These are phyloP conservation scores for Setaria italica DNA, from an alignment of 202 grass and related monocot genomes.

Conservation along the genomic window DNA sequence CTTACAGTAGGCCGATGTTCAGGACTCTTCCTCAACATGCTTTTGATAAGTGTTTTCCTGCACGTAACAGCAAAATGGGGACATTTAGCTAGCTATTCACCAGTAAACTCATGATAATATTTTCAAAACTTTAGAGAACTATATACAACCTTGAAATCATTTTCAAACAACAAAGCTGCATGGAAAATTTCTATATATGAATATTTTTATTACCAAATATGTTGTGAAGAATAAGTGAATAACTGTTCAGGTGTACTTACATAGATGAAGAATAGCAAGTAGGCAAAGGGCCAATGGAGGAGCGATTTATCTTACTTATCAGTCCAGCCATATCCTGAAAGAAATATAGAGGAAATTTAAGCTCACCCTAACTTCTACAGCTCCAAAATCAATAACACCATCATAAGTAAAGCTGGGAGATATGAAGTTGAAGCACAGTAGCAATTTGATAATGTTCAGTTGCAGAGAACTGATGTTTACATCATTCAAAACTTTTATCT, in stretches of 20 bases:
- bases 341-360: conserved; percentile 42
- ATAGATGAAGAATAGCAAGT: conserved; percentile 84
- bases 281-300: conserved; percentile 93
- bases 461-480: conserved; percentile 8
- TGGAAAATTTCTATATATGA: conserved; percentile 17
- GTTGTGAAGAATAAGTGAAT: neutral
- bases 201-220: conserved; percentile 29
- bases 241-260: conserved; percentile 58
- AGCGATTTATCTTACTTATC: conserved; percentile 99
- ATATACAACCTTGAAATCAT: neutral
- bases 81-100: conserved; percentile 35
- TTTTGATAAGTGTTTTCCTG: conserved; percentile 96
- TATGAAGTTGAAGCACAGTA: conserved; percentile 5
- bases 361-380: neutral
- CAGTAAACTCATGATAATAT: conserved; percentile 8
- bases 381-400: conserved; percentile 32
- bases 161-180: conserved; percentile 24
- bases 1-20: conserved; percentile 97
- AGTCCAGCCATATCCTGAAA: conserved; percentile 99
- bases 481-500: conserved; percentile 1
- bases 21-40: conserved; percentile 96
- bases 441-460: neutral
- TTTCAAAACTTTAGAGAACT: conserved; percentile 17
- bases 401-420: conserved; percentile 13
- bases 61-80: conserved; percentile 42